Conservation (phyloP, 1,139 yeast species). For the Geotrichum citri-aurantii region DNA sequence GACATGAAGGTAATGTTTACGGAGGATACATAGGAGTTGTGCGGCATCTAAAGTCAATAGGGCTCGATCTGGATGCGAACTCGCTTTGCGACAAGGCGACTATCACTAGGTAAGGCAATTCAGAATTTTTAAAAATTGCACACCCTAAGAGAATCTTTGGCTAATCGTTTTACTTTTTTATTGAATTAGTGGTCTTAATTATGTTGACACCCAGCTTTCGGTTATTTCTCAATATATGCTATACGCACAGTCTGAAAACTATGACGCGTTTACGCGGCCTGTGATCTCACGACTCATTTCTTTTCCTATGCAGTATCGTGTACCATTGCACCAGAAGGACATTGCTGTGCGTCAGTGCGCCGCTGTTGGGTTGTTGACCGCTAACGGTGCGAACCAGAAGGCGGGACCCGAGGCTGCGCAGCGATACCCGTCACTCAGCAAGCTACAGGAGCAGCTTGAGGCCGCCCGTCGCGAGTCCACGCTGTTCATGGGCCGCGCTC, state of each 20-base stretch:
- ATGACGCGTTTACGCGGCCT: constrained; percentile 59
- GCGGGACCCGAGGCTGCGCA: constrained; percentile 38
- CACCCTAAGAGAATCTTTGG: too few species aligned
- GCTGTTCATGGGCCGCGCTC: constrained; percentile 45
- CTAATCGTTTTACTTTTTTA: not conserved
- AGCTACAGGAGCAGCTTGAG: constrained; percentile 38
- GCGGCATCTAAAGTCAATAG: constrained; percentile 31
- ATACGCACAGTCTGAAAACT: constrained; percentile 56
- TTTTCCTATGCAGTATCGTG: constrained; percentile 81
- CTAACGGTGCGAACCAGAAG: constrained; percentile 18
- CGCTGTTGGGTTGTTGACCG: constrained; percentile 29
- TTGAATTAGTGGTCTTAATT: constrained; percentile 17
- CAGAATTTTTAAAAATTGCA: constrained; percentile 16
- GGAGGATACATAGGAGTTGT: constrained; percentile 51
- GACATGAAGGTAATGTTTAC: constrained; percentile 31
- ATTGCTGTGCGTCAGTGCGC: constrained; percentile 46
- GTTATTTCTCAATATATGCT: constrained; percentile 55
- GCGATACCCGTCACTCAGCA: constrained; percentile 22
- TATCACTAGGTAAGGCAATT: constrained; percentile 1
- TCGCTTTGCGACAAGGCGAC: constrained; percentile 12
- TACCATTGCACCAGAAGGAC: constrained; percentile 52
- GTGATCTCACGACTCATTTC: constrained; percentile 55
- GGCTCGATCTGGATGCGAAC: constrained; percentile 24
- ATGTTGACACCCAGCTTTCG: constrained; percentile 41
- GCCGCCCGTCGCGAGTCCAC: constrained; percentile 43